Base-by-base conservation (phyloP, 768 basidiomycete genomes). In the Suillus paluster region DNA sequence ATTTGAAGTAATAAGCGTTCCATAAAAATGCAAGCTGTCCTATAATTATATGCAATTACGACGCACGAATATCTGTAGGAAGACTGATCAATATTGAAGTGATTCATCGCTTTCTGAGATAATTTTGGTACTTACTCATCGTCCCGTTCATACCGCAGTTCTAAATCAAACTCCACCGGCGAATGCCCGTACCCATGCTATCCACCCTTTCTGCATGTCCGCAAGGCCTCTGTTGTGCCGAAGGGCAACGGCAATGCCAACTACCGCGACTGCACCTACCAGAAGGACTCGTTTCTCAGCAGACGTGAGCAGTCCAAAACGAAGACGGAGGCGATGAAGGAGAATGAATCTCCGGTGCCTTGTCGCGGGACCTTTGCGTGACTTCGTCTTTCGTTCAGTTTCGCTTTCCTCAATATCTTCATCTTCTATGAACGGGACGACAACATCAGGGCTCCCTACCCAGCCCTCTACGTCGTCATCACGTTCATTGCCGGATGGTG, bases 211-310 rank as follows among this genome's bases (percentile, higher is more conserved):
- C 38, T 36, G 38, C 38, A 23, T 19, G 10, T 55, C 54, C 11
- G 9, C n/a, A 25, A 63, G 5, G 17, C 57, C 23, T n/a, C 23
- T 48, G 44, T 27, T 44, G 42, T 62, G 45, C 25, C 38, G 61
- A 49, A 75, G 54, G 3, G 88, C 89, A 70, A 93, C 78, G 10
- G 89, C 90, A 23, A 91, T 83, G 14, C 89, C 89, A 6, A 92
- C 77, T 14, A 89, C 84, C 30, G 92, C 70, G 34, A 91, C 82
- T 23, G 89, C 88, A 25, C 90, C 86, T 19, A 86, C 84, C 34
- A 90, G 76, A 70, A 90, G 61, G 6, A 71, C 58, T 36, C 73
- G 66, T 27, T 74, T 70, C 30, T 75, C 75, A 11, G 64, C 63
- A 36, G 65, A 56, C 5, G 69, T 73, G 59, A 77, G 70, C 19